Base-by-base conservation (phyloP, 768 basidiomycete genomes). In the Phylloporus rhodoxanthus region DNA sequence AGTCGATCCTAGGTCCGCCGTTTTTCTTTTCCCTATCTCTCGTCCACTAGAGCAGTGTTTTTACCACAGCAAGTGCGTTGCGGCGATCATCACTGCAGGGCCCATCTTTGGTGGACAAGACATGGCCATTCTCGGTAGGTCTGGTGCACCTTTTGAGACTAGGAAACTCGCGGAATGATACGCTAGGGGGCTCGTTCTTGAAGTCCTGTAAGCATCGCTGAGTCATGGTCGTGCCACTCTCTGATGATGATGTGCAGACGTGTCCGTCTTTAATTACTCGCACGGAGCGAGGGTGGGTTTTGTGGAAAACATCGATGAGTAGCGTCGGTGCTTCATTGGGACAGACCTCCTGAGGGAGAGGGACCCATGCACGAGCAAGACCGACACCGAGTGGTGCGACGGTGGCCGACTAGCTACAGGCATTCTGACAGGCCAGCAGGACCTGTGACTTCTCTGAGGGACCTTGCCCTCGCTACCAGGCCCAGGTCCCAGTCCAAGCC, bases 211-310 rank as follows among this genome's bases (percentile, higher is more conserved):
- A 62, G 79, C 37, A 8, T 26, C 34, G 23, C 17, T 25, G 3
- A 13, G 19, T 30, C 6, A n/a, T 8, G 30, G 17, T 34, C 17
- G 3, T 38, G 1, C 13, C 26, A 4, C 10, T 33, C 14, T 42
- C 51, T 57, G 49, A 55, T 6, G 37, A 17, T 9, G 40, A 33
- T n/a, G 23, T 25, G 26, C 48, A 84, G 81, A 81, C 77, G 81
- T 85, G 58, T 70, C 77, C 5, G 69, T 76, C 23, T 85, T 75
- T 57, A 83, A 85, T 62, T 81, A 83, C 51, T 70, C 75, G 5
- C 70, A 77, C 28, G 72, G 68, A 0, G 75, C 63, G 4, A 70
- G 80, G 38, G 73, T 85, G 4, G 84, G 84, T 4, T 78, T 86
- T 49, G 71, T 77, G 29, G 70, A 74, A 15, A 81, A 80, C 53